These are phyloP conservation scores for Apiospora kogelbergensis DNA, from an alignment of 2,329 filamentous ascomycete genomes.

Conservation along the genomic window DNA sequence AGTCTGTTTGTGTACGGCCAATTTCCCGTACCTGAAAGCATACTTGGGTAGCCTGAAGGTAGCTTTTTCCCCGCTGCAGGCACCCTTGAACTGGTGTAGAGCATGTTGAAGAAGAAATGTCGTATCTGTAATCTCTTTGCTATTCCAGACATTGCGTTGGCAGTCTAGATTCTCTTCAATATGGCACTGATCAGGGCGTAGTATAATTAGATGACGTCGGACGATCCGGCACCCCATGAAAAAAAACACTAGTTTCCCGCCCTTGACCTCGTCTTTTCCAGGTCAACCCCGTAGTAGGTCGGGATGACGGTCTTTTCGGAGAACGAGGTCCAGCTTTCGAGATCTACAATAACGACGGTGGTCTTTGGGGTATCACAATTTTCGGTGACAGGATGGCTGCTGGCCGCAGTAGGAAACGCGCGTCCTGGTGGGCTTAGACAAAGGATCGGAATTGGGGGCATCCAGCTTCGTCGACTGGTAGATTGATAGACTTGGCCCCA, in stretches of 20 bases:
- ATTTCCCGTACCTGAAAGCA: not conserved
- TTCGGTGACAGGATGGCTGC: not conserved
- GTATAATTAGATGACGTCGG: constrained; percentile 2
- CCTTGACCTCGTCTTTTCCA: not conserved
- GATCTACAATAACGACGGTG: not conserved
- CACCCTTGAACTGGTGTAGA: not conserved
- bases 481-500: not conserved
- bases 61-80: not conserved
- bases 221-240: no score
- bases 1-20: not conserved
- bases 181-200: not conserved
- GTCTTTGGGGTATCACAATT: not conserved
- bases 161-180: not conserved
- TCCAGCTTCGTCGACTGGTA: not conserved
- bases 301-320: not conserved
- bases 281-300: not conserved
- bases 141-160: not conserved
- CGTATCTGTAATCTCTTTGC: not conserved
- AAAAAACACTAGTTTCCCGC: not conserved
- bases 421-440: constrained; percentile 19
- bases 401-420: constrained; percentile 16
- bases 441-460: not conserved
- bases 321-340: not conserved
- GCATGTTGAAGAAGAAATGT: not conserved
- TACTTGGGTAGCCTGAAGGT: not conserved